These are phyloP conservation scores for Berberis thunbergii DNA, from an alignment of 164 flowering plant species.

Conservation along the genomic window DNA sequence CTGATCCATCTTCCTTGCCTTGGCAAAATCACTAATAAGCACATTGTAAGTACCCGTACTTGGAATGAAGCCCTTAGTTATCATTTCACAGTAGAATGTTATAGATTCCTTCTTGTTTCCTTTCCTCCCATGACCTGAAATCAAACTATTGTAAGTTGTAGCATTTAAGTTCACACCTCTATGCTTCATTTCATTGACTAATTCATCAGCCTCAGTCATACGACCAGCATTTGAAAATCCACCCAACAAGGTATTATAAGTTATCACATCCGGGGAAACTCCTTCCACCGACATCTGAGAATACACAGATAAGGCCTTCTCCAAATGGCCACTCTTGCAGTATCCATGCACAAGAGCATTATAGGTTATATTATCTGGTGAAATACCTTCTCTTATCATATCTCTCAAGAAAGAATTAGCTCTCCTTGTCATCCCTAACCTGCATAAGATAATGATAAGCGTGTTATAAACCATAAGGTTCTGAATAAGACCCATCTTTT, in stretches of 20 bases:
- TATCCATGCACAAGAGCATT: slow-evolving; percentile 71
- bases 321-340: slow-evolving; percentile 48
- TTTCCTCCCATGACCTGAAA: slow-evolving; percentile 61
- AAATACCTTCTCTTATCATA: slow-evolving; percentile 52
- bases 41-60: slow-evolving; percentile 60
- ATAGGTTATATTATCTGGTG: slow-evolving; percentile 51
- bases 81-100: slow-evolving; percentile 77
- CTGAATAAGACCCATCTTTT: slow-evolving; percentile 48
- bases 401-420: slow-evolving; percentile 44
- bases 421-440: slow-evolving; percentile 65
- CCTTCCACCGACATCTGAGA: slow-evolving; percentile 53
- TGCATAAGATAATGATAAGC: slow-evolving; percentile 54
- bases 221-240: slow-evolving; percentile 40
- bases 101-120: slow-evolving; percentile 58
- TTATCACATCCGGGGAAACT: slow-evolving; percentile 46
- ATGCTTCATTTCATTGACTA: slow-evolving; percentile 48
- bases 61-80: slow-evolving; percentile 68
- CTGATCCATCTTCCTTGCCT: slow-evolving; percentile 64
- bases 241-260: slow-evolving; percentile 57
- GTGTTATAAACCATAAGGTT: slow-evolving; percentile 39
- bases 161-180: slow-evolving; percentile 53
- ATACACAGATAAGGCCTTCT: slow-evolving; percentile 40
- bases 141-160: slow-evolving; percentile 49
- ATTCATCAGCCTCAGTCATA: slow-evolving; percentile 41
- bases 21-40: slow-evolving; percentile 60